Evolutionary conservation across 2,329 filamentous ascomycete genomes (phyloP).

Genomic region (Talaromyces funiculosus): DNA sequence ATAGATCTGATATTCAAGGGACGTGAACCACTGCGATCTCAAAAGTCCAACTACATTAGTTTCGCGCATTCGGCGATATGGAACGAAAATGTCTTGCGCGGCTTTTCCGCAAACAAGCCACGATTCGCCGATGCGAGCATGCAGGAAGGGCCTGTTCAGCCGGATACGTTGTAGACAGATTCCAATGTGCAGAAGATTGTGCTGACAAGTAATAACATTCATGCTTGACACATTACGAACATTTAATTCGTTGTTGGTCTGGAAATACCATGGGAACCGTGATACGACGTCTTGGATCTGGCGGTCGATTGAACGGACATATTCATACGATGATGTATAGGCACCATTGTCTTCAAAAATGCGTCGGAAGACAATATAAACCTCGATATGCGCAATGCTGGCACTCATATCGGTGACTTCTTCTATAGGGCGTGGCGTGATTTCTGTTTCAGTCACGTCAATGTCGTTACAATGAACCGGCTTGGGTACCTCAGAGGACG

Average conservation of each 20-base stretch:
- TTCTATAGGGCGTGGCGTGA: constrained; percentile 16
- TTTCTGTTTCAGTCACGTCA: constrained; percentile 19
- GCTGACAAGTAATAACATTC: constrained; percentile 22
- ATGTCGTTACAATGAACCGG: constrained; percentile 23
- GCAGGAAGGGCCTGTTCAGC: constrained; percentile 23
- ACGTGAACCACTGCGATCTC: constrained; percentile 20
- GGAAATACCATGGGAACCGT: constrained; percentile 24
- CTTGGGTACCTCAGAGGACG: constrained; percentile 19
- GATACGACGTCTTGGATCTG: constrained; percentile 19
- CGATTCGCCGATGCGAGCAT: constrained; percentile 19
- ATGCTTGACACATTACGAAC: constrained; percentile 15
- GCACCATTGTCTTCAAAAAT: constrained; percentile 18
- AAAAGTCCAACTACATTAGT: constrained; percentile 18
- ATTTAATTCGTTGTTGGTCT: constrained; percentile 15
- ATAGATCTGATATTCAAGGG: constrained; percentile 24
- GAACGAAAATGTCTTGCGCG: constrained; percentile 21
- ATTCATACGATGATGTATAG: constrained; percentile 19
- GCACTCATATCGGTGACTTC: constrained; percentile 21
- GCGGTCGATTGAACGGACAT: constrained; percentile 19
- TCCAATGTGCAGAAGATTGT: constrained; percentile 22
- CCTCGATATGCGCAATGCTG: constrained; percentile 18
- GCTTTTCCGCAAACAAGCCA: constrained; percentile 21
- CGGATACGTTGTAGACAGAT: constrained; percentile 25
- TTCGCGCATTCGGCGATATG: constrained; percentile 21
- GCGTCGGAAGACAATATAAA: constrained; percentile 20